Conservation (phyloP, 371 early-diverging fungal species). For the Rhizopus sp. region DNA sequence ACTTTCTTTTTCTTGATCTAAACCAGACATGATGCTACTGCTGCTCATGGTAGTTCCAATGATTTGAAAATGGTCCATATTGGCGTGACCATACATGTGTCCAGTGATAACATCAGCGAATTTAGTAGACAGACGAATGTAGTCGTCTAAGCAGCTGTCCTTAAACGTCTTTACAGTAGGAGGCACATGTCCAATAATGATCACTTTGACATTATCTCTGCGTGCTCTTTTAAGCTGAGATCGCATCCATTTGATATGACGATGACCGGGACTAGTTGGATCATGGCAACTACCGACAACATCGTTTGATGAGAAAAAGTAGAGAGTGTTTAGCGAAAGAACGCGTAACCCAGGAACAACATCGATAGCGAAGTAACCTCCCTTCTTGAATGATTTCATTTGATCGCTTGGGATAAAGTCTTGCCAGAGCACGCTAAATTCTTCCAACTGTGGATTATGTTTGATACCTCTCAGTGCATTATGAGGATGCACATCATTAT, state of each 20-base stretch:
- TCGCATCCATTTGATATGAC: conserved; percentile 73
- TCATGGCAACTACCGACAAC: conserved; percentile 56
- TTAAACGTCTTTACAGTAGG: conserved; percentile 68
- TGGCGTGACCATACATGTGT: conserved; percentile 77
- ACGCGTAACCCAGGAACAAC: conserved; percentile 49
- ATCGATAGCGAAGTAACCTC: conserved; percentile 70
- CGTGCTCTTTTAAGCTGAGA: conserved; percentile 54
- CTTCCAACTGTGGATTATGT: conserved; percentile 37
- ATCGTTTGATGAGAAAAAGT: conserved; percentile 69
- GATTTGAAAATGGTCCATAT: conserved; percentile 72
- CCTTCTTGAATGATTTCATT: conserved; percentile 55
- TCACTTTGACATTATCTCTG: conserved; percentile 45
- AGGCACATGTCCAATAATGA: conserved; percentile 78
- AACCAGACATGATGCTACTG: neutral
- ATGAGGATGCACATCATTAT: conserved; percentile 77
- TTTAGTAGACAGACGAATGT: conserved; percentile 56
- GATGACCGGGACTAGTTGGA: conserved; percentile 58
- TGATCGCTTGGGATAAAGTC: conserved; percentile 60
- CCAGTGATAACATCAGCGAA: conserved; percentile 62
- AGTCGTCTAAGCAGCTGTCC: conserved; percentile 59
- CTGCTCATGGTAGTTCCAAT: conserved; percentile 31
- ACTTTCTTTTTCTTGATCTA: conserved; percentile 20
- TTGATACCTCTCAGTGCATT: conserved; percentile 55
- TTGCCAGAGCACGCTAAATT: conserved; percentile 55
- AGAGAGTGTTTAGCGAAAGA: conserved; percentile 71